Base-by-base conservation (phyloP, 2,329 filamentous ascomycete genomes). In the Sporothrix curviconia region DNA sequence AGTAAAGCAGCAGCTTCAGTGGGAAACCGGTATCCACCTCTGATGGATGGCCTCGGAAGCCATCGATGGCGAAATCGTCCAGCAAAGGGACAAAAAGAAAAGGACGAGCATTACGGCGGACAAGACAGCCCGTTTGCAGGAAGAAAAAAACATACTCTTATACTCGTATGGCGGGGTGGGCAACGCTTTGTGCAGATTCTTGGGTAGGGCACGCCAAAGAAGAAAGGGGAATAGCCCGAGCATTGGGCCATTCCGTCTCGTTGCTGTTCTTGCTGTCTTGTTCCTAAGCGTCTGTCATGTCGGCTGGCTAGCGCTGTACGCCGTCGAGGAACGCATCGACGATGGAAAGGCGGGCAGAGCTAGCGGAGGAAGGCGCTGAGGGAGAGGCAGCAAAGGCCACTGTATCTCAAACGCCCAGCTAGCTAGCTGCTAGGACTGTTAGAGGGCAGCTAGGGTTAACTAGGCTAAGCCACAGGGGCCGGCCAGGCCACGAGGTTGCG, bases 241-340 rank as follows among this genome's bases (percentile, higher is more conserved):
- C n/a, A n/a, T n/a, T n/a, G n/a, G n/a, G n/a, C n/a, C n/a, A n/a
- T n/a, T n/a, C n/a, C n/a, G n/a, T n/a, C n/a, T n/a, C 28, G 43
- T 14, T 34, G 4, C 34, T 8, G 11, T 17, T 42, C 7, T 28
- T 17, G 7, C 17, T 25, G 11, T 36, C 17, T 12, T 22, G 7
- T 34, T n/a, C 12, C 36, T 34, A 7, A 25, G 32, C 34, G 47
- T 32, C 34, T 40, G 49, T 24, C 34, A 40, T 19, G 28, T 42
- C 56, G 43, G 37, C 32, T 51, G 44, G 46, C 25, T 60, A 60
- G 58, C 50, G 58, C 37, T 15, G 25, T 42, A 51, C 58, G 49
- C 58, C 58, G 54, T 49, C 54, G 40, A 57, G 58, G 58, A 55
- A 60, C 58, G 30, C 46, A 55, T 55, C 50, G 44, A 40, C 40